phyloP scores from a whole-genome alignment of 768 basidiomycete species.

The Megacollybia marginata region DNA sequence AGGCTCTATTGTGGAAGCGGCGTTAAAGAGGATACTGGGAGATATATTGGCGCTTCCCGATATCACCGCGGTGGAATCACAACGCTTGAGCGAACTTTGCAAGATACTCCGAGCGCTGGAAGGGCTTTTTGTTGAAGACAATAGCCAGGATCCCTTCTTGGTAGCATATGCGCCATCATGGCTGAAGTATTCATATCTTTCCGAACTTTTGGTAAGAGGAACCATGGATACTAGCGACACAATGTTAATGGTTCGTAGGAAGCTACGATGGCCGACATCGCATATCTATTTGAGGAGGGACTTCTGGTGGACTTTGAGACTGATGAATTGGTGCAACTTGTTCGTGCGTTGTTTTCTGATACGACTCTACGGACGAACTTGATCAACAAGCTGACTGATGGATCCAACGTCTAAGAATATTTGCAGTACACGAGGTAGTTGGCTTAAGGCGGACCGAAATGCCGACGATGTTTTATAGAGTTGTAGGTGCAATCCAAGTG shows the following conservation, averaged over 20 bases:
- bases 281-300: conserved; percentile 87
- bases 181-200: conserved; percentile 93
- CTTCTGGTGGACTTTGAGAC: conserved; percentile 85
- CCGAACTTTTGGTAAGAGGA: conserved; percentile 74
- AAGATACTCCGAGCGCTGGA: conserved; percentile 73
- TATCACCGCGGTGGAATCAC: conserved; percentile 85
- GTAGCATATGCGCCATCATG: conserved; percentile 86
- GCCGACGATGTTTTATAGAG: no score
- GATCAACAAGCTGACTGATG: conserved; percentile 63
- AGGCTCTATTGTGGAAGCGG: conserved; percentile 64
- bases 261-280: conserved; percentile 86
- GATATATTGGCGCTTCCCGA: conserved; percentile 75
- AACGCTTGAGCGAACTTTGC: conserved; percentile 75
- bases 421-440: no score
- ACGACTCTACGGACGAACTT: conserved; percentile 74
- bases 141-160: conserved; percentile 63
- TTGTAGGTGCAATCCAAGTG: no score
- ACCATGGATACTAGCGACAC: neutral
- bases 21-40: conserved; percentile 57
- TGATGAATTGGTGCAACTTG: conserved; percentile 74
- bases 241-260: conserved; percentile 42
- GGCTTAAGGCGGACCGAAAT: no score
- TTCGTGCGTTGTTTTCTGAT: conserved; percentile 85
- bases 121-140: conserved; percentile 67
- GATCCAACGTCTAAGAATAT: no score